These are phyloP conservation scores for slime mould (Dictyostelium discoideum) DNA, from an alignment of 78 protist species.

Conservation along the genomic window DNA sequence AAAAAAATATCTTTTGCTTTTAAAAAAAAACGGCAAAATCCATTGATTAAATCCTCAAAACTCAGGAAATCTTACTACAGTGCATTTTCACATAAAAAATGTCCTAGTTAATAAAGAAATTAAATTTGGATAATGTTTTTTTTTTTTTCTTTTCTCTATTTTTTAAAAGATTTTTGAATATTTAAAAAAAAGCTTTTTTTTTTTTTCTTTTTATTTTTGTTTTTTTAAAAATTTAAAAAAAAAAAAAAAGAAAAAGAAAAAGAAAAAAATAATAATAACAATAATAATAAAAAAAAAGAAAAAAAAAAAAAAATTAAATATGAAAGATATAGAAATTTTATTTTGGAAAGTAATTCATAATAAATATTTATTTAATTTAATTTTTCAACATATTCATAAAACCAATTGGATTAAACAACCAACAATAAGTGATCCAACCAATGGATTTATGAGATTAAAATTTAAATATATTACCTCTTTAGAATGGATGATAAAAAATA, in stretches of 20 bases:
- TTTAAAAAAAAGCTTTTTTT: no score
- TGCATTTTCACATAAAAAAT: background rate
- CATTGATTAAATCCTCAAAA: background rate
- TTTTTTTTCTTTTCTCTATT: no score
- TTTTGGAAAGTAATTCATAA: background rate
- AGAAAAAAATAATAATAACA: background rate
- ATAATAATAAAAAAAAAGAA: background rate
- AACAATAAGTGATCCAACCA: background rate
- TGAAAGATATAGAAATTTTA: background rate
- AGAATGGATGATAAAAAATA: background rate
- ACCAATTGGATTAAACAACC: background rate
- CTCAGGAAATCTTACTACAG: background rate
- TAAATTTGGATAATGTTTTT: background rate
- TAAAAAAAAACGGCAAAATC: background rate
- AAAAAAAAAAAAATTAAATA: no score
- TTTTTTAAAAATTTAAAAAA: no score
- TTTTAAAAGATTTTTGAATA: no score
- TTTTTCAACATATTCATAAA: background rate
- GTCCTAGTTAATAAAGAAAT: background rate
- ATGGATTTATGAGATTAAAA: background rate
- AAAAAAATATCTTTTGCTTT: background rate
- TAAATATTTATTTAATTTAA: background rate
- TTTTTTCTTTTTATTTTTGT: no score
- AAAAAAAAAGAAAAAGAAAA: no score
- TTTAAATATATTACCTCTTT: background rate